Conservation (phyloP, 1,284 basidiomycete species). For the Bondarzewia mesenterica region DNA sequence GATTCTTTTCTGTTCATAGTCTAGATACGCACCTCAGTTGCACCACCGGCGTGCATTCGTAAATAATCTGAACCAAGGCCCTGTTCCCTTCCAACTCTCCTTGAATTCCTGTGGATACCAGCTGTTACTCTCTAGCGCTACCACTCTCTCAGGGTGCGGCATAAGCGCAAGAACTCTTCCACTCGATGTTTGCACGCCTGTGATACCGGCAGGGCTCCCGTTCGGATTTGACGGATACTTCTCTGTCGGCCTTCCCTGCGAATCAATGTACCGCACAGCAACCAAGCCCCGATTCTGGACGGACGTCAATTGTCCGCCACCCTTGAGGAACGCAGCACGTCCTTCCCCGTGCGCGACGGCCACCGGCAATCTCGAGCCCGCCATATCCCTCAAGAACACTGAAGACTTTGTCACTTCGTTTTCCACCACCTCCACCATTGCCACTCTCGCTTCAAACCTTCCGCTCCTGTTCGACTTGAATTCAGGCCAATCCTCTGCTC, state of each 20-base stretch:
- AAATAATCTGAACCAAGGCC: slow-evolving; percentile 96
- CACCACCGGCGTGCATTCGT: slow-evolving; percentile 78
- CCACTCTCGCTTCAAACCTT: slow-evolving; percentile 86
- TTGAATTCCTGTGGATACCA: slow-evolving; percentile 65
- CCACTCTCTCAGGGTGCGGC: slow-evolving; percentile 90
- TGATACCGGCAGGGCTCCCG: slow-evolving; percentile 81
- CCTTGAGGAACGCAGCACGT: slow-evolving; percentile 60
- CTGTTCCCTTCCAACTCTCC: slow-evolving; percentile 58
- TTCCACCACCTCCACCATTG: slow-evolving; percentile 71
- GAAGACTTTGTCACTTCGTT: slow-evolving; percentile 47
- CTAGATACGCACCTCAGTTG: slow-evolving; percentile 11
- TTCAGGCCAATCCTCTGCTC: slow-evolving; percentile 79
- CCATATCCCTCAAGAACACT: slow-evolving; percentile 88
- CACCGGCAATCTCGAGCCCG: slow-evolving; percentile 80
- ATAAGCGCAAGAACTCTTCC: slow-evolving; percentile 91
- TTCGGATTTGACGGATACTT: slow-evolving; percentile 94
- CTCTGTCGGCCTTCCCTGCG: slow-evolving; percentile 56
- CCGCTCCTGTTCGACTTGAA: slow-evolving; percentile 89
- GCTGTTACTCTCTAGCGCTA: slow-evolving; percentile 73
- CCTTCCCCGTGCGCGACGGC: slow-evolving; percentile 97
- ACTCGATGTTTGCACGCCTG: slow-evolving; percentile 80
- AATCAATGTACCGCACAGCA: slow-evolving; percentile 75
- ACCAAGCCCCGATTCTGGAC: slow-evolving; percentile 48
- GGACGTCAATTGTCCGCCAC: slow-evolving; percentile 27
- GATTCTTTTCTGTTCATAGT: too few species aligned